Conservation (phyloP, 225 moss, liverwort and hornwort species). For the Polytrichum formosum region DNA sequence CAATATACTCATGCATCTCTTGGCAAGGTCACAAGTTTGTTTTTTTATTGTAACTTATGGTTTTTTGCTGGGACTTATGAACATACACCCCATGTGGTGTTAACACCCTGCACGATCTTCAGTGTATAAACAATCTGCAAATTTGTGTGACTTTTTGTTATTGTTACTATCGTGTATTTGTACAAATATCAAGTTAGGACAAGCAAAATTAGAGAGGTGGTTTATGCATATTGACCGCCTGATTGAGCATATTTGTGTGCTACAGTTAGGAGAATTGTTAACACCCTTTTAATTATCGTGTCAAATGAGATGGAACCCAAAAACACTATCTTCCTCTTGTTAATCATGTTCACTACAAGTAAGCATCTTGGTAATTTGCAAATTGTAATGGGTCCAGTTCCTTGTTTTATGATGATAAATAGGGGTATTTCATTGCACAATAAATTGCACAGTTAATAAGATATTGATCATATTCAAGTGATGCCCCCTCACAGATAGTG, state of each 20-base stretch:
- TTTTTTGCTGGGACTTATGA: background rate
- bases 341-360: constrained; percentile 83
- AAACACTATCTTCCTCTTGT: constrained; percentile 86
- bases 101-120: background rate
- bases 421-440: background rate
- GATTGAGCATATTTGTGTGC: constrained; percentile 91
- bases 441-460: background rate
- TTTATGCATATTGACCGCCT: constrained; percentile 83
- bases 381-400: background rate
- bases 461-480: background rate
- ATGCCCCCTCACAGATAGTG: background rate
- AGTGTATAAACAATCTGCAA: background rate
- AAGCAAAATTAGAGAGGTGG: constrained; percentile 84
- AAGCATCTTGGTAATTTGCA: constrained; percentile 10
- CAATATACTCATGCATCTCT: background rate
- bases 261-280: constrained; percentile 88
- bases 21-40: background rate
- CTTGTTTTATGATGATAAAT: background rate
- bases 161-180: background rate
- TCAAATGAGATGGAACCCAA: constrained; percentile 69
- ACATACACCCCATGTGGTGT: background rate
- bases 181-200: constrained; percentile 69
- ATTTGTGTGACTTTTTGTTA: background rate
- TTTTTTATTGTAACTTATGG: background rate
- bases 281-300: constrained; percentile 88